A percentile compares a stretch with the other conserved stretches of the same genome.
phyloP scores from a whole-genome alignment of 192 early-diverging fungal genomes.

The Rhizophagus sp. region DNA sequence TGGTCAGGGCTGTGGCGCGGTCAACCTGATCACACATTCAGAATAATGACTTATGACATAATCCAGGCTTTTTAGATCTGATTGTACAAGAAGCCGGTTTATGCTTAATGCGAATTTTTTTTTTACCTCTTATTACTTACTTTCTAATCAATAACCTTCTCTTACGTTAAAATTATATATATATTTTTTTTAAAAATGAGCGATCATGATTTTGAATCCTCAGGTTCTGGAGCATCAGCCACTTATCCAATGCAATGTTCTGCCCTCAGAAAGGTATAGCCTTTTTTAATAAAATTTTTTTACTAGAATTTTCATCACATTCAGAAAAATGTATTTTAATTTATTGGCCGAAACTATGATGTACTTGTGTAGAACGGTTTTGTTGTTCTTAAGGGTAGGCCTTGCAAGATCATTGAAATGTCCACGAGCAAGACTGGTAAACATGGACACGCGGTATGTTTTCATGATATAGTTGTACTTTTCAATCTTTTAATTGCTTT shows the following conservation, averaged over 20 bases:
- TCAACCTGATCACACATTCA: too few relatives aligned
- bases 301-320: too few relatives aligned
- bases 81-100: too few relatives aligned
- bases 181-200: too few relatives aligned
- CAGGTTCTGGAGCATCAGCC: conserved; percentile 82
- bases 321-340: not conserved
- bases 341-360: not conserved
- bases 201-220: conserved; percentile 67
- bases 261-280: conserved; percentile 82
- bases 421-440: conserved; percentile 99
- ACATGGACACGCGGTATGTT: conserved; percentile 92
- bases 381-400: conserved; percentile 98
- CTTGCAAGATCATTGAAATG: conserved; percentile 99
- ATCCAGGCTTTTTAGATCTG: too few relatives aligned
- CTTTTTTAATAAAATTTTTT: not conserved
- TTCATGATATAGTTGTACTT: not conserved
- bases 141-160: too few relatives aligned
- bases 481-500: not conserved
- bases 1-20: too few relatives aligned
- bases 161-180: too few relatives aligned
- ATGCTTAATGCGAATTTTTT: too few relatives aligned
- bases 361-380: conserved; percentile 68
- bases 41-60: too few relatives aligned
- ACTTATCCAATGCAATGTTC: conserved; percentile 99
- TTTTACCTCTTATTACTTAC: too few relatives aligned